A percentile compares a stretch with the other conserved stretches of the same genome.
These are phyloP conservation scores for Carex pumila DNA, from an alignment of 176 grass and related monocot genomes.

Conservation along the genomic window DNA sequence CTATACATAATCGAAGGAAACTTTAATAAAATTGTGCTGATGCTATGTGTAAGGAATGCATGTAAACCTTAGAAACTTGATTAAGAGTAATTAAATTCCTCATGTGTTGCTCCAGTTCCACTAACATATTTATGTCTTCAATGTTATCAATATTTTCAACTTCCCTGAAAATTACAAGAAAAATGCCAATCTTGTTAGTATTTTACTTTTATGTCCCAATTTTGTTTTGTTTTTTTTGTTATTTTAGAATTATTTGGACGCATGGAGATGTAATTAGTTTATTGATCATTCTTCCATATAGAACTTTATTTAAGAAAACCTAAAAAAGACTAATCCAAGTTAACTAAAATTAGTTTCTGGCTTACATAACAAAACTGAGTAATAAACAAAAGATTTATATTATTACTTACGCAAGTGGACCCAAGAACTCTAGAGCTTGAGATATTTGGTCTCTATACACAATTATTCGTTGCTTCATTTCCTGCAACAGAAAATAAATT, in stretches of 20 bases:
- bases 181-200: neutral
- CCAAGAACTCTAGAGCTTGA: neutral
- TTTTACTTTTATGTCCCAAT: too few relatives aligned
- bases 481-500: neutral
- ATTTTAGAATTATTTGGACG: neutral
- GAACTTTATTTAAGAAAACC: neutral
- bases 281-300: neutral
- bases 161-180: neutral
- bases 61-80: neutral
- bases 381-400: too few relatives aligned
- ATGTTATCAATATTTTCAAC: conserved; percentile 8
- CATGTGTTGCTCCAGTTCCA: neutral
- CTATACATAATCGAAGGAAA: neutral
- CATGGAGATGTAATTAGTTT: too few relatives aligned
- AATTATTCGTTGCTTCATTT: neutral
- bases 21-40: neutral
- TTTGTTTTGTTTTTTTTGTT: neutral
- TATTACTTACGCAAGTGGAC: neutral
- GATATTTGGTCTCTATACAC: neutral
- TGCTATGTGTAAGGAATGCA: too few relatives aligned
- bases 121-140: neutral
- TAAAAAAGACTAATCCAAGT: neutral
- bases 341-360: neutral
- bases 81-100: neutral
- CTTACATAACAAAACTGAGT: neutral